Evolutionary conservation across 768 basidiomycete species (phyloP), one percentile per base, ranked within the genome.

Genomic region (Lactifluus volemus): DNA sequence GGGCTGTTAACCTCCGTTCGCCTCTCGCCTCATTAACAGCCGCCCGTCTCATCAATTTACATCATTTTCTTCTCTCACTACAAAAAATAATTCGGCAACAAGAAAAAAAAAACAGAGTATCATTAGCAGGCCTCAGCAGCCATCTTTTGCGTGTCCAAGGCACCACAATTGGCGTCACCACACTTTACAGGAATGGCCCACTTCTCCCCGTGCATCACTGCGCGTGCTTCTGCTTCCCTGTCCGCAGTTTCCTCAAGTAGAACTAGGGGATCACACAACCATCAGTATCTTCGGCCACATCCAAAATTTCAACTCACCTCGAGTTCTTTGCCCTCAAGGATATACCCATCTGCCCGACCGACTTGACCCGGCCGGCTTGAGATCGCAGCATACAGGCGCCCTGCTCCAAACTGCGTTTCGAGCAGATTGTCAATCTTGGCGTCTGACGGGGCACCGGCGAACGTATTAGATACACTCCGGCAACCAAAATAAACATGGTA

Each of bases 251-350:
- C 79, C 91, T 85, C 71, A 93, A 76, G 81, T 96, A 97, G 79
- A 98, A 97, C 91, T 95, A 67, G 11, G 66, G 39, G 36, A 53
- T 25, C n/a, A 29, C 17, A 1, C 6, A 25, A n/a, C 29, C 48
- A 42, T 49, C 34, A 44, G 12, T 30, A 53, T 47, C 30, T n/a
- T 29, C 5, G 32, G 34, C 44, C 44, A 44, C 25, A 56, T 17
- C 41, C 32, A 45, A 53, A 17, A 25, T 25, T 42, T n/a, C 21
- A 49, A 71, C 81, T 53, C 66, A 96, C 93, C 83, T 98, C 95
- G 58, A 98, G 86, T 75, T 99, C 97, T 78, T 92, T 94, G 71
- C 97, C 97, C 81, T 99, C 97, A 56, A 99, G 84, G 65, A 99
- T 79, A 77, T 98, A 98, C 55, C 97, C 97, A 74, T 99, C 97